Percentiles rank a stretch among this genome's conserved stretches.
Evolutionary conservation across 495 filamentous ascomycete species (phyloP).

Genomic region (Talaromyces stipitatus): DNA sequence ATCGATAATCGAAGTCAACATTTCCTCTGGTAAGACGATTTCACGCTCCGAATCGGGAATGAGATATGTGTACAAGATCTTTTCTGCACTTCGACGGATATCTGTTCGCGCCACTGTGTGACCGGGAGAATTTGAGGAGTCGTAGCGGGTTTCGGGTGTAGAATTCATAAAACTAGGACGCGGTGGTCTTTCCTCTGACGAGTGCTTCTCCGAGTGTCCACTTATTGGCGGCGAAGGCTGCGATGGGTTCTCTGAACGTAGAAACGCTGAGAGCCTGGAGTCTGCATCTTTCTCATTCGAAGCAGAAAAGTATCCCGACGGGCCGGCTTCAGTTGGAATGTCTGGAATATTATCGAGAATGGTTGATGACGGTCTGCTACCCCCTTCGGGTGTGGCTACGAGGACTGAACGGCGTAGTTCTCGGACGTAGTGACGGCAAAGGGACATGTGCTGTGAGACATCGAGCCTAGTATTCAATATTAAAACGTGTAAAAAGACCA

Average conservation of each 20-base stretch:
- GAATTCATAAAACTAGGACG: slow-evolving; percentile 63
- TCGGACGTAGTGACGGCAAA: slow-evolving; percentile 96
- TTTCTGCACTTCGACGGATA: slow-evolving; percentile 88
- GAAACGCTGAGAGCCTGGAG: slow-evolving; percentile 79
- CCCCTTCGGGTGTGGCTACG: slow-evolving; percentile 81
- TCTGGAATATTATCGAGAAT: slow-evolving; percentile 62
- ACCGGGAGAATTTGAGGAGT: slow-evolving; percentile 63
- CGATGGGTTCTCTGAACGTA: slow-evolving; percentile 62
- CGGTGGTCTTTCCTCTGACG: slow-evolving; percentile 46
- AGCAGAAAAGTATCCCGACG: slow-evolving; percentile 25
- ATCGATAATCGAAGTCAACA: slow-evolving; percentile 70
- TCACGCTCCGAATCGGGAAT: slow-evolving; percentile 90
- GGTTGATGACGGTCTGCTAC: slow-evolving; percentile 76
- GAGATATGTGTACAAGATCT: slow-evolving; percentile 93
- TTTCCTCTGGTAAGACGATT: slow-evolving; percentile 82
- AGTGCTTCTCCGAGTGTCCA: slow-evolving; percentile 32
- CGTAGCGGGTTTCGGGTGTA: slow-evolving; percentile 40
- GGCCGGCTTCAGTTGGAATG: slow-evolving; percentile 40
- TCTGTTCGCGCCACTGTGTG: slow-evolving; percentile 81
- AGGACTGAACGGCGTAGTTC: slow-evolving; percentile 90
- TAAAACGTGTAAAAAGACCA: slow-evolving; percentile 50
- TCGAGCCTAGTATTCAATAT: slow-evolving; percentile 64
- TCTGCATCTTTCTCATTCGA: slow-evolving; percentile 59
- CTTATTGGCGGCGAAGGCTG: slow-evolving; percentile 66
- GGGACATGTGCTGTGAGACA: slow-evolving; percentile 96